Conservation (phyloP, 1,284 basidiomycete species). For the Trichosporon sp. region DNA sequence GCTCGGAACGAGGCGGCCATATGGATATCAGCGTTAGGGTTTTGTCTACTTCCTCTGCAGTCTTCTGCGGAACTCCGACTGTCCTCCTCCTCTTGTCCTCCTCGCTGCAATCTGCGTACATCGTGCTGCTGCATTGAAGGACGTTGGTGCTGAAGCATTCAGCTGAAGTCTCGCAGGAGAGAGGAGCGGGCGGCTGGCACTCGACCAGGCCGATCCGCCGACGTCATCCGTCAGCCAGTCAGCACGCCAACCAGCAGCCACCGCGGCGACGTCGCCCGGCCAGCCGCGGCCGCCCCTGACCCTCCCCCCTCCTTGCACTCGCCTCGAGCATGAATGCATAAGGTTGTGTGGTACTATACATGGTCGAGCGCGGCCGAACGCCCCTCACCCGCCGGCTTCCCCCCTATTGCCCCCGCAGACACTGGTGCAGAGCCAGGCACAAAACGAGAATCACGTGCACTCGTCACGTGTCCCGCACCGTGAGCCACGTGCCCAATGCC, state of each 20-base stretch:
- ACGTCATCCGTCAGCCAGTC: background rate
- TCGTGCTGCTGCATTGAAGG: background rate
- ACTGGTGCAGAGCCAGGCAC: too few species aligned
- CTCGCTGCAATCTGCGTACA: background rate
- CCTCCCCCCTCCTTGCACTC: background rate
- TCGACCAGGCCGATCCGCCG: background rate
- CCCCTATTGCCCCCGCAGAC: too few species aligned
- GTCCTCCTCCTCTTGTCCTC: background rate
- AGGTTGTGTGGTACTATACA: background rate
- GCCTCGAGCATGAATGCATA: background rate
- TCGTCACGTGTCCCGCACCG: too few species aligned
- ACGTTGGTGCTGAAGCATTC: too few species aligned
- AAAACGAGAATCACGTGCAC: too few species aligned
- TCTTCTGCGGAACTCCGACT: background rate
- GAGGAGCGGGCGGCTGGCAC: too few species aligned
- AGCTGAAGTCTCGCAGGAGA: too few species aligned
- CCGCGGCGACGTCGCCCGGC: background rate
- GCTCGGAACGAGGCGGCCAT: background rate
- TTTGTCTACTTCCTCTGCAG: background rate
- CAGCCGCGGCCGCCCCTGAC: background rate
- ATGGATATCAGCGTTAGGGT: background rate
- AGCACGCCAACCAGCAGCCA: too few species aligned
- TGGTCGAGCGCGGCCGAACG: constrained; percentile 4
- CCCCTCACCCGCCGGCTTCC: background rate
- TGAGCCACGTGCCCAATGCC: too few species aligned